These are phyloP conservation scores for Thuidium tamariscinum DNA, from an alignment of 225 moss, liverwort and hornwort species.

Conservation along the genomic window DNA sequence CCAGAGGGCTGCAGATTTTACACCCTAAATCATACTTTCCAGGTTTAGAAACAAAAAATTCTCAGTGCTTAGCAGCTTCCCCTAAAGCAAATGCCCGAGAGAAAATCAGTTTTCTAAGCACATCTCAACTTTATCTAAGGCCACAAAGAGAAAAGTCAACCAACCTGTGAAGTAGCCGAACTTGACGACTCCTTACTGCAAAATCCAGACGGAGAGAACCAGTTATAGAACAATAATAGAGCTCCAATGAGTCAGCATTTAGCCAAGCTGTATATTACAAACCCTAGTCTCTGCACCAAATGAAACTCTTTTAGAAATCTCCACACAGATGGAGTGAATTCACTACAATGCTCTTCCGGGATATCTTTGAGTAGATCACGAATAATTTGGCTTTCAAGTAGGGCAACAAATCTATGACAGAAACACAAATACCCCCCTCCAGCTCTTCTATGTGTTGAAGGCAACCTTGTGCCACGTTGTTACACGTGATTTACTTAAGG, in stretches of 20 bases:
- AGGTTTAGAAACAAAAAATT: neutral
- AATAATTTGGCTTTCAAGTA: neutral
- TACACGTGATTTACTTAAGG: neutral
- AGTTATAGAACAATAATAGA: neutral
- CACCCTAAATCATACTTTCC: neutral
- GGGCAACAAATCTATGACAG: neutral
- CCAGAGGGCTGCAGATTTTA: neutral
- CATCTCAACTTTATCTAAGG: neutral
- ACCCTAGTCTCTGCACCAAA: neutral
- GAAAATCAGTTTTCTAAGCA: neutral
- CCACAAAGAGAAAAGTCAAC: neutral
- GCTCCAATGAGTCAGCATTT: neutral
- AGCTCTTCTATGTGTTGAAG: neutral
- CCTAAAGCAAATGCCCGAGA: neutral
- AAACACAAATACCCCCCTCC: neutral
- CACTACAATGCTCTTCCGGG: neutral
- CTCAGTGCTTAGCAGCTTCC: neutral
- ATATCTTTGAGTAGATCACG: neutral
- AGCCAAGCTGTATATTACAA: neutral
- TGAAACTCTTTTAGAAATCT: neutral
- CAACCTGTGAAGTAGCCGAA: conserved; percentile 25
- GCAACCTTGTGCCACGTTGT: neutral
- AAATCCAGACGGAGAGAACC: neutral
- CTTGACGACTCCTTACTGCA: conserved; percentile 29
- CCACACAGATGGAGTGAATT: neutral